phyloP scores from a whole-genome alignment of 2,329 filamentous ascomycete genomes.

The Aplosporella prunicola region DNA sequence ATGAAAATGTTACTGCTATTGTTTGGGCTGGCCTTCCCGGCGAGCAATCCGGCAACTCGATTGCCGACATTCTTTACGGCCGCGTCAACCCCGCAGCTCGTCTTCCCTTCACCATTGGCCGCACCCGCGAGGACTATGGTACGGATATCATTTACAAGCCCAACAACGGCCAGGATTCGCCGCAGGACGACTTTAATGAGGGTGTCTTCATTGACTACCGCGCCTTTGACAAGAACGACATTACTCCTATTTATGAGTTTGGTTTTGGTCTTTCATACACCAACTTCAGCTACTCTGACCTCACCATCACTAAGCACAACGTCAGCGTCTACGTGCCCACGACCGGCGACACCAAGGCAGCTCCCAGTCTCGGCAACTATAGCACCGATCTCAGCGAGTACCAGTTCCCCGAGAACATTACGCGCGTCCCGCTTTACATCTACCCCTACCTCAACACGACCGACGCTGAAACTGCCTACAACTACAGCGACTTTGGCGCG shows the following conservation, averaged over 20 bases:
- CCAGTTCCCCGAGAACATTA: slow-evolving; percentile 54
- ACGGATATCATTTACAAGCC: slow-evolving; percentile 57
- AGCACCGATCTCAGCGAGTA: slow-evolving; percentile 57
- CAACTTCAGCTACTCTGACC: slow-evolving; percentile 63
- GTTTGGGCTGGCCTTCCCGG: slow-evolving; percentile 75
- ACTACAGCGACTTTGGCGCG: slow-evolving; percentile 51
- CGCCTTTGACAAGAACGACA: slow-evolving; percentile 57
- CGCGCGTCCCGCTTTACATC: slow-evolving; percentile 48
- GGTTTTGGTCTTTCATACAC: slow-evolving; percentile 75
- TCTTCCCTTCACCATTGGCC: slow-evolving; percentile 71
- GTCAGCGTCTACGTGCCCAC: slow-evolving; percentile 49
- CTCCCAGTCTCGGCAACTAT: slow-evolving; percentile 55
- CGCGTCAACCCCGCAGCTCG: slow-evolving; percentile 67
- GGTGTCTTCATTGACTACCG: slow-evolving; percentile 77
- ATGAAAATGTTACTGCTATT: slow-evolving; percentile 73
- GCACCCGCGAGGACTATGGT: slow-evolving; percentile 57
- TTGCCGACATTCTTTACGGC: slow-evolving; percentile 77
- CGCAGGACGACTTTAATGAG: slow-evolving; percentile 66
- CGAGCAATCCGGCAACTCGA: slow-evolving; percentile 71
- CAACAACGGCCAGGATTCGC: slow-evolving; percentile 56
- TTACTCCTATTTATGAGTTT: slow-evolving; percentile 69
- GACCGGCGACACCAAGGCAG: slow-evolving; percentile 51
- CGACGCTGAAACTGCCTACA: slow-evolving; percentile 44
- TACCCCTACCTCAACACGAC: slow-evolving; percentile 64
- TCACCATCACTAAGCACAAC: slow-evolving; percentile 47